Evolutionary conservation across 1,284 basidiomycete species (phyloP).

Genomic region (Heterobasidion annosum): DNA sequence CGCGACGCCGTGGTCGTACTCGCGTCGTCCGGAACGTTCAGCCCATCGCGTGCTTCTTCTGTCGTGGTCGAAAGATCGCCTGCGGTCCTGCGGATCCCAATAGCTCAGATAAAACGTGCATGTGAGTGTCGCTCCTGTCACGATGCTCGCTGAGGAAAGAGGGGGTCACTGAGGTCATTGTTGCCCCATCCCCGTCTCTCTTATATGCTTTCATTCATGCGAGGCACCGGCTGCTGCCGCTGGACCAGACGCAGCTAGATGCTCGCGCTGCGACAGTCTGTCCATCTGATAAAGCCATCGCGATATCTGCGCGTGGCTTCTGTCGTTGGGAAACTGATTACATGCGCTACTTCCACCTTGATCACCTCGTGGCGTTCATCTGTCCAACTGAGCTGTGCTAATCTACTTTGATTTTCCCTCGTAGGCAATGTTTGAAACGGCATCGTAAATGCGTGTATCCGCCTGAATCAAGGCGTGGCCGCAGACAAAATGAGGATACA

Average conservation of each 20-base stretch:
- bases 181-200: neutral
- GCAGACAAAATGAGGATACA: neutral
- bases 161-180: neutral
- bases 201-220: too few relatives aligned
- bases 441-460: neutral
- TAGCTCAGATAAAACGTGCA: slow-evolving; percentile 47
- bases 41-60: slow-evolving; percentile 48
- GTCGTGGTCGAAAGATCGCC: slow-evolving; percentile 55
- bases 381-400: neutral
- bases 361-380: neutral
- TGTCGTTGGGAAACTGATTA: too few relatives aligned
- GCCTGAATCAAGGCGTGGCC: neutral
- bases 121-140: slow-evolving; percentile 30
- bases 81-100: slow-evolving; percentile 44
- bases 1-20: neutral
- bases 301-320: too few relatives aligned
- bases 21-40: neutral
- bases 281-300: too few relatives aligned
- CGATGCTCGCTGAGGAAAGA: neutral
- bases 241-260: too few relatives aligned
- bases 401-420: neutral
- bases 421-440: neutral
- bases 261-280: too few relatives aligned
- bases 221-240: too few relatives aligned
- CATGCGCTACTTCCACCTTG: too few relatives aligned